Percentiles rank a stretch among this genome's conserved stretches.
phyloP scores from a whole-genome alignment of 108 stramenopile species.

The Cyclotella choctawhatcheeana region DNA sequence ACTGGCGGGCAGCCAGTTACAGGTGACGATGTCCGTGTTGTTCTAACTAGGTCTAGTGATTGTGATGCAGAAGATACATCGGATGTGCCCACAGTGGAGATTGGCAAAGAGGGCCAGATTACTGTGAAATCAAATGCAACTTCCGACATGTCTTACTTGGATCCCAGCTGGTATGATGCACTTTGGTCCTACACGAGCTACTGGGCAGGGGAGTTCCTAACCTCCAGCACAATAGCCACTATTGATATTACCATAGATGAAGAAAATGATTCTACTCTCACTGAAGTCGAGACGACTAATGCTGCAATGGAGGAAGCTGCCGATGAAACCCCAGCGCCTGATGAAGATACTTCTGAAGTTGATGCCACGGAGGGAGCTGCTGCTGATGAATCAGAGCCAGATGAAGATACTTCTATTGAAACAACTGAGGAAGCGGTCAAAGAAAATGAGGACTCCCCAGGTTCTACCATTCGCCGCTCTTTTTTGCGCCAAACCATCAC shows the following conservation, averaged over 20 bases:
- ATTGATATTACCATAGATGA: no score
- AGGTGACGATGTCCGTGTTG: slow-evolving; percentile 15
- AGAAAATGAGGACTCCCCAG: neutral
- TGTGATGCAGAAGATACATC: slow-evolving; percentile 5
- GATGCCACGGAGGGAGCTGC: neutral
- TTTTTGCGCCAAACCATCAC: neutral
- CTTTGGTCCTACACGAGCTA: no score
- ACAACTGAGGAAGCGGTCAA: no score
- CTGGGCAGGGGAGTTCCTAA: no score
- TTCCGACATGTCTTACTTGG: no score
- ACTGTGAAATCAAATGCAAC: neutral
- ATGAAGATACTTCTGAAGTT: no score
- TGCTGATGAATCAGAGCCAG: neutral
- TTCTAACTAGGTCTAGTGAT: slow-evolving; percentile 27
- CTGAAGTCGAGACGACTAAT: no score
- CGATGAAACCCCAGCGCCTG: no score
- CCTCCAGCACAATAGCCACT: no score
- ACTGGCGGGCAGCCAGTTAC: slow-evolving; percentile 24
- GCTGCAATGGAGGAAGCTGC: neutral
- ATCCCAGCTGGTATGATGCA: no score
- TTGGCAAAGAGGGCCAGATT: slow-evolving; percentile 10
- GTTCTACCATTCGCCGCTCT: neutral
- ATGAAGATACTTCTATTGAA: neutral
- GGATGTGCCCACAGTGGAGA: slow-evolving; percentile 5
- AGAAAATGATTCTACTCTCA: no score